Conservation (phyloP, 202 grass and related monocot genomes). For the Eragrostis tef region DNA sequence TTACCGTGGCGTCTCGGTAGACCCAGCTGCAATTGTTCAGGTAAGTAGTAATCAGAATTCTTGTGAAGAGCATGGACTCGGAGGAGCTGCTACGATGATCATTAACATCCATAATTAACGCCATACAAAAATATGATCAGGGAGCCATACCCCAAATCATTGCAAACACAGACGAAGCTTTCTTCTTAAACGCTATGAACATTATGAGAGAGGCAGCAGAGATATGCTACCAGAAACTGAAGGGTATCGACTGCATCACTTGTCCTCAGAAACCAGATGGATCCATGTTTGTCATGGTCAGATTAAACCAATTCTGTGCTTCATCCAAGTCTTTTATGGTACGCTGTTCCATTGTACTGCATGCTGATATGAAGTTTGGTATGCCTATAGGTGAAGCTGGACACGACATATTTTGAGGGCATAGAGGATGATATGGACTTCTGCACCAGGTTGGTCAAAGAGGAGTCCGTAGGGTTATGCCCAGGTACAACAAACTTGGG, state of each 20-base stretch:
- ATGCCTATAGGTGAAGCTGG: constrained; percentile 40
- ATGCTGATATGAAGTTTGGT: background rate
- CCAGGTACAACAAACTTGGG: constrained; percentile 41
- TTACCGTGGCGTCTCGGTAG: constrained; percentile 56
- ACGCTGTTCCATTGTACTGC: background rate
- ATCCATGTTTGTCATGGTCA: constrained; percentile 78
- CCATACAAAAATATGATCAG: constrained; percentile 8
- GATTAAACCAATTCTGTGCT: background rate
- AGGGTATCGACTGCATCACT: constrained; percentile 56
- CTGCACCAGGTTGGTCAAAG: constrained; percentile 48
- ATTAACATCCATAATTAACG: background rate
- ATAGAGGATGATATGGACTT: constrained; percentile 54
- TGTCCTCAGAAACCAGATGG: constrained; percentile 65
- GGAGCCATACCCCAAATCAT: constrained; percentile 62
- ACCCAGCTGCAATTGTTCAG: constrained; percentile 66
- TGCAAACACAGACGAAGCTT: constrained; percentile 54
- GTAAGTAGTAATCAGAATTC: background rate
- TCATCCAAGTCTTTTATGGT: background rate
- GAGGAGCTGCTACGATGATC: background rate
- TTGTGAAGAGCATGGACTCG: background rate
- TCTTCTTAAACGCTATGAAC: constrained; percentile 51
- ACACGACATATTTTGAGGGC: constrained; percentile 44
- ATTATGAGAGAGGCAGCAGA: constrained; percentile 48
- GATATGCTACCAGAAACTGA: constrained; percentile 53
- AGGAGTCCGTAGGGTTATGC: constrained; percentile 52